Percentiles rank a stretch among this genome's conserved stretches.
These are phyloP conservation scores for Phalaenopsis aphrodite DNA, from an alignment of 106 monocot species.

Conservation along the genomic window DNA sequence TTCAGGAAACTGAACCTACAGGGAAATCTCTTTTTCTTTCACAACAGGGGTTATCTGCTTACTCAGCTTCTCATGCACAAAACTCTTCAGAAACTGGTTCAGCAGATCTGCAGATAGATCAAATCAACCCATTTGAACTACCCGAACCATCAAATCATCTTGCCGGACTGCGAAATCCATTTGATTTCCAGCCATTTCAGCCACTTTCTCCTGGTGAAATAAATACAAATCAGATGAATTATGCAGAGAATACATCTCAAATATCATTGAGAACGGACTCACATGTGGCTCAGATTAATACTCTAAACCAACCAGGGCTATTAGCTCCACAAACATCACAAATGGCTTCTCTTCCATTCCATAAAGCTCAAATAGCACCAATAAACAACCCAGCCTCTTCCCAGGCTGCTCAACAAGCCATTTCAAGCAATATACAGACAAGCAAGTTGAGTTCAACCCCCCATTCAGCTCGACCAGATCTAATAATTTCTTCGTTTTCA, in stretches of 20 bases:
- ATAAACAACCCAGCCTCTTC: background rate
- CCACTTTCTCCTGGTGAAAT: background rate
- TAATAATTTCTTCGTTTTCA: constrained; percentile 1
- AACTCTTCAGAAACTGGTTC: background rate
- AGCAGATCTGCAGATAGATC: background rate
- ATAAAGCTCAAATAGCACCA: constrained; percentile 5
- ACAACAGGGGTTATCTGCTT: background rate
- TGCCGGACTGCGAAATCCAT: background rate
- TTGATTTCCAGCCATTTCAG: background rate
- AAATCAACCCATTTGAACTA: constrained; percentile 1
- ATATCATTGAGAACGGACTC: background rate
- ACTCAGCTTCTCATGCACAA: background rate
- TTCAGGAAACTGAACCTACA: background rate
- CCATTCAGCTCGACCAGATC: constrained; percentile 6
- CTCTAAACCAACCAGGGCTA: background rate
- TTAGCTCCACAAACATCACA: no score
- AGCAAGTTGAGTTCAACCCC: background rate
- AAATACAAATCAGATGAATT: background rate
- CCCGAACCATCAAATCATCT: background rate
- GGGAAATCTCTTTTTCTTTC: background rate
- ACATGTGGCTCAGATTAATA: background rate
- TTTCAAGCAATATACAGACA: constrained; percentile 9
- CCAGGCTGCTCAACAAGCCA: background rate
- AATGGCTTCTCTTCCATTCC: constrained; percentile 1
- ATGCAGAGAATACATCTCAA: background rate